Conservation (phyloP, 208 protist genomes). For the Leishmania lainsoni region DNA sequence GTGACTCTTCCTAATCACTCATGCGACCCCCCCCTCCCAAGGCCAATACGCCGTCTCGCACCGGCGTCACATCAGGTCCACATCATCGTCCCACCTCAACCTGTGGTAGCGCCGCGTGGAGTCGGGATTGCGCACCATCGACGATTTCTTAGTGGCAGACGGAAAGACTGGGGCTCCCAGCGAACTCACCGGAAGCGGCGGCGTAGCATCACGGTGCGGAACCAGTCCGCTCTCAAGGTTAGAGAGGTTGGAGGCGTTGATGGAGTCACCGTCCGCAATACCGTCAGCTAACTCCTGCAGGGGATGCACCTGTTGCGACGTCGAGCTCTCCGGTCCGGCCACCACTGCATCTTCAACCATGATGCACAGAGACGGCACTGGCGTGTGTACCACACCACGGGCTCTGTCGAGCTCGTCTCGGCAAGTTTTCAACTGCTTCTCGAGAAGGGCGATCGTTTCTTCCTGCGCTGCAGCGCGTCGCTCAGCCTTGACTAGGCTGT, state of each 20-base stretch:
- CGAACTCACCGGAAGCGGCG: background rate
- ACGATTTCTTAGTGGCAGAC: slow-evolving; percentile 16
- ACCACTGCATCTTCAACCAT: background rate
- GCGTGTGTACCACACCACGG: slow-evolving; percentile 13
- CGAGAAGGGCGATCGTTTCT: slow-evolving; percentile 46
- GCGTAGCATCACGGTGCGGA: background rate
- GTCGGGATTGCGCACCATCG: slow-evolving; percentile 35
- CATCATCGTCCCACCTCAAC: slow-evolving; percentile 30
- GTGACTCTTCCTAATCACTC: background rate
- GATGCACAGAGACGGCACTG: slow-evolving; percentile 10
- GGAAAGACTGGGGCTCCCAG: background rate
- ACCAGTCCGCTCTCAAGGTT: background rate
- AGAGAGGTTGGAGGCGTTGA: slow-evolving; percentile 26
- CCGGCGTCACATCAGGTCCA: background rate
- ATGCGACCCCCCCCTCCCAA: background rate
- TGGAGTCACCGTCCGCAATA: slow-evolving; percentile 17
- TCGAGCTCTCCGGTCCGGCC: slow-evolving; percentile 9
- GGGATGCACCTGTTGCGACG: slow-evolving; percentile 15
- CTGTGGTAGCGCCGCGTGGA: slow-evolving; percentile 30
- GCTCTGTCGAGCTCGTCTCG: slow-evolving; percentile 21
- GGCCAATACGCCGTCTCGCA: background rate
- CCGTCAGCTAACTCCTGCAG: slow-evolving; percentile 27
- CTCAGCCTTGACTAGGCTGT: slow-evolving; percentile 19
- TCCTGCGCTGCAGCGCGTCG: slow-evolving; percentile 24
- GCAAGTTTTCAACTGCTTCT: slow-evolving; percentile 49